Percentiles rank a stretch among this genome's conserved stretches.
Evolutionary conservation across 805 yeast species (phyloP).

Genomic region (Phaffomyces antillensis): DNA sequence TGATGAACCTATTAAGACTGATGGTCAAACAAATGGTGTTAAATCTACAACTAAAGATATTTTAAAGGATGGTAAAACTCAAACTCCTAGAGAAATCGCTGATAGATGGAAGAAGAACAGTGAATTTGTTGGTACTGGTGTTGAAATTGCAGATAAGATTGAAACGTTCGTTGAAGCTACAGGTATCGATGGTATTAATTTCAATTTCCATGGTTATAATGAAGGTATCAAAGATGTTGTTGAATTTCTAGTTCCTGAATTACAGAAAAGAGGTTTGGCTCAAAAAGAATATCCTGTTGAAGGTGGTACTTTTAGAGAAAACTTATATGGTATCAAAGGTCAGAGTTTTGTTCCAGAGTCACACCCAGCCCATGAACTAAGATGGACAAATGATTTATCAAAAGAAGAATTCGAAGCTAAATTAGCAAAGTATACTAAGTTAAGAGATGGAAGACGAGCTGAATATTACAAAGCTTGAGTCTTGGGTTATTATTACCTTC

Average conservation of each 20-base stretch:
- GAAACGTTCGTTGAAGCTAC: constrained; percentile 32
- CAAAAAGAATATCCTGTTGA: constrained; percentile 31
- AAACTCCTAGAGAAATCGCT: constrained; percentile 6
- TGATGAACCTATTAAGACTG: constrained; percentile 29
- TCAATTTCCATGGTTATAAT: constrained; percentile 32
- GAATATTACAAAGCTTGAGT: background rate
- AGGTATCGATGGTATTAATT: constrained; percentile 37
- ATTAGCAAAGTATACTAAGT: background rate
- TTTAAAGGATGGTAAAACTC: background rate
- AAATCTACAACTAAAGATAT: constrained; percentile 19
- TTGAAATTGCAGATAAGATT: constrained; percentile 32
- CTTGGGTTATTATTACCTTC: no score
- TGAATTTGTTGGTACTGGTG: constrained; percentile 27
- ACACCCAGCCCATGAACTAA: constrained; percentile 15
- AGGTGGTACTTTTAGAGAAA: constrained; percentile 22
- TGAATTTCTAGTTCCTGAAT: constrained; percentile 30
- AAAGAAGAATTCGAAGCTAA: constrained; percentile 19
- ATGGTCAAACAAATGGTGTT: constrained; percentile 26
- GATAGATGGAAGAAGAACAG: constrained; percentile 9
- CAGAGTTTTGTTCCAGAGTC: constrained; percentile 10
- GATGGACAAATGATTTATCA: constrained; percentile 5
- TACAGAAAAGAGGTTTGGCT: constrained; percentile 28
- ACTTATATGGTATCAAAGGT: constrained; percentile 14
- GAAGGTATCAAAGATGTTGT: constrained; percentile 33
- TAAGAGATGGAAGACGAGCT: background rate